Evolutionary conservation across 2,329 filamentous ascomycete species (phyloP).

Genomic region (Penicillium expansum): DNA sequence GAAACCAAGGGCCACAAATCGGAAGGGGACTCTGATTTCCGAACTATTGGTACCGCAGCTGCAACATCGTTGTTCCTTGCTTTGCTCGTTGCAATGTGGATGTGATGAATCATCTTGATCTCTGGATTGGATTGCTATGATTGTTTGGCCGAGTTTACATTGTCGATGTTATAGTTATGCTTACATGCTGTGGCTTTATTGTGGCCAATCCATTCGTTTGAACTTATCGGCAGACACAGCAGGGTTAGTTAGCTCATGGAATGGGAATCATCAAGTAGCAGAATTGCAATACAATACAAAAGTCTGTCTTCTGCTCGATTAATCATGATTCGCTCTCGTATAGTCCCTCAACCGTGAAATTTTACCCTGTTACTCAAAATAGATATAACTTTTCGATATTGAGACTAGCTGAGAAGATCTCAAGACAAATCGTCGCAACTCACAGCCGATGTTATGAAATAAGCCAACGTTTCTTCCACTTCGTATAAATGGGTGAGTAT

Average conservation of each 20-base stretch:
- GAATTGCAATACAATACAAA: neutral
- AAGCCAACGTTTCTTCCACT: neutral
- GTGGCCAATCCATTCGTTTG: slow-evolving; percentile 8
- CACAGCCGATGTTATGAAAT: neutral
- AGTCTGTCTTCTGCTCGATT: neutral
- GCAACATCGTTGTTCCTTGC: slow-evolving; percentile 22
- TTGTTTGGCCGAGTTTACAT: slow-evolving; percentile 2
- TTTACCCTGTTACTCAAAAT: neutral
- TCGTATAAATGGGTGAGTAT: neutral
- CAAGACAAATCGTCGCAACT: neutral
- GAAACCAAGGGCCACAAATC: slow-evolving; percentile 14
- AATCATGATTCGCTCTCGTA: neutral
- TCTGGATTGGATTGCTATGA: neutral
- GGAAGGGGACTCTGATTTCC: slow-evolving; percentile 17
- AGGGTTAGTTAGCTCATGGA: neutral
- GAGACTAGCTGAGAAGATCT: neutral
- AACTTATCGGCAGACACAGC: neutral
- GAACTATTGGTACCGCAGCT: slow-evolving; percentile 20
- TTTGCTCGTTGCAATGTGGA: slow-evolving; percentile 21
- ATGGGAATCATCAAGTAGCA: neutral
- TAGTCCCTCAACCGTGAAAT: neutral
- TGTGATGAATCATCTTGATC: slow-evolving; percentile 10
- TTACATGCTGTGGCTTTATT: neutral
- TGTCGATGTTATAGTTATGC: slow-evolving; percentile 12
- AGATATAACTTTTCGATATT: neutral